A percentile compares a stretch with the other conserved stretches of the same genome.
These are phyloP conservation scores for Fusarium sp. DNA, from an alignment of 2,329 filamentous ascomycete genomes.

Conservation along the genomic window DNA sequence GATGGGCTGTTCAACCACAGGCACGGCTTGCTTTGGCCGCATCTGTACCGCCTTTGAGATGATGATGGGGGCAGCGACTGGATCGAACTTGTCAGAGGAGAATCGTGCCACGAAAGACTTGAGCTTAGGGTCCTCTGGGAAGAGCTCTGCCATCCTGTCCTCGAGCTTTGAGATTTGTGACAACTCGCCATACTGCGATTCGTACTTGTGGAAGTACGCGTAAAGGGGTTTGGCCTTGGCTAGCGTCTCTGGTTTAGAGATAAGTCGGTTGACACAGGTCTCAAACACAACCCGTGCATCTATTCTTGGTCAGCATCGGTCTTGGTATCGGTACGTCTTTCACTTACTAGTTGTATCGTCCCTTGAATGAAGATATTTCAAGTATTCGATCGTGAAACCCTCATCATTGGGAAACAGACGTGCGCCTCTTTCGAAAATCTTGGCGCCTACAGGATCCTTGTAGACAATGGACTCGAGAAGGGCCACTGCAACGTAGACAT, in stretches of 20 bases:
- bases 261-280: constrained; percentile 85
- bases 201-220: constrained; percentile 92
- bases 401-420: constrained; percentile 95
- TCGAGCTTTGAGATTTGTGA: constrained; percentile 91
- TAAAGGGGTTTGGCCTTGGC: constrained; percentile 86
- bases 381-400: constrained; percentile 90
- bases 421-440: constrained; percentile 94
- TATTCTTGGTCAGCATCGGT: constrained; percentile 49
- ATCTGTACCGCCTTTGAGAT: constrained; percentile 84
- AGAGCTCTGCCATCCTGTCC: constrained; percentile 91
- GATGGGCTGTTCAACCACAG: constrained; percentile 61
- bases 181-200: constrained; percentile 92
- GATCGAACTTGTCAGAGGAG: constrained; percentile 77
- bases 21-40: constrained; percentile 66
- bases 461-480: constrained; percentile 96
- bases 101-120: constrained; percentile 80
- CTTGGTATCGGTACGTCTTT: background rate
- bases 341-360: constrained; percentile 91
- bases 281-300: constrained; percentile 97
- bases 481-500: constrained; percentile 93
- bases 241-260: constrained; percentile 77
- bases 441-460: constrained; percentile 89
- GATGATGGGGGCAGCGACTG: constrained; percentile 80
- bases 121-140: constrained; percentile 83
- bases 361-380: constrained; percentile 91